Evolutionary conservation across 2,329 filamentous ascomycete species (phyloP).

Genomic region (Fusarium gaditjirri): DNA sequence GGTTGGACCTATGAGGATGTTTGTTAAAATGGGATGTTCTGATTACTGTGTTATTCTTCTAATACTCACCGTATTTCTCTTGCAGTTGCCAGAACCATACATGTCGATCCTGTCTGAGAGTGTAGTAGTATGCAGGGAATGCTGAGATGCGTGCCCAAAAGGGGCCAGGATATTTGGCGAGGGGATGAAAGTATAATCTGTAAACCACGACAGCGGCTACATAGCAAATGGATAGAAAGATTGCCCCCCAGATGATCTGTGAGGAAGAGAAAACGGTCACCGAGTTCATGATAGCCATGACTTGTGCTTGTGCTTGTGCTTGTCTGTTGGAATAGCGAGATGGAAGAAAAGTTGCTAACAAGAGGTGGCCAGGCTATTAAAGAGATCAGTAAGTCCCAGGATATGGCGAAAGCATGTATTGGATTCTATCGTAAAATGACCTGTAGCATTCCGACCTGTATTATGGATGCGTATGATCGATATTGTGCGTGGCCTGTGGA

Average conservation of each 20-base stretch:
- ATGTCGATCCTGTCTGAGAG: constrained; percentile 30
- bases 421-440: neutral
- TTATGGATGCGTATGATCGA: neutral
- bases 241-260: neutral
- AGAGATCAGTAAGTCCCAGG: neutral
- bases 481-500: neutral
- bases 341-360: neutral
- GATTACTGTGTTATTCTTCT: neutral
- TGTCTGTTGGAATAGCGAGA: neutral
- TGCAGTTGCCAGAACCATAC: constrained; percentile 34
- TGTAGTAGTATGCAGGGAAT: constrained; percentile 36
- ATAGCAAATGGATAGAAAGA: neutral
- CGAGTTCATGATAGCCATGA: neutral
- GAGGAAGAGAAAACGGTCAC: neutral
- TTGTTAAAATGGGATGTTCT: neutral
- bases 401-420: neutral
- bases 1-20: constrained; percentile 10
- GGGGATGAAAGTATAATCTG: constrained; percentile 59
- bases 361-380: neutral
- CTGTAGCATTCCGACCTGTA: neutral
- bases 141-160: constrained; percentile 61
- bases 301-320: neutral
- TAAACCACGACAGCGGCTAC: constrained; percentile 5
- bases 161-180: constrained; percentile 63
- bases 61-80: constrained; percentile 28